phyloP scores from a whole-genome alignment of 192 early-diverging fungal species.

The Helicostylum pulchrum region DNA sequence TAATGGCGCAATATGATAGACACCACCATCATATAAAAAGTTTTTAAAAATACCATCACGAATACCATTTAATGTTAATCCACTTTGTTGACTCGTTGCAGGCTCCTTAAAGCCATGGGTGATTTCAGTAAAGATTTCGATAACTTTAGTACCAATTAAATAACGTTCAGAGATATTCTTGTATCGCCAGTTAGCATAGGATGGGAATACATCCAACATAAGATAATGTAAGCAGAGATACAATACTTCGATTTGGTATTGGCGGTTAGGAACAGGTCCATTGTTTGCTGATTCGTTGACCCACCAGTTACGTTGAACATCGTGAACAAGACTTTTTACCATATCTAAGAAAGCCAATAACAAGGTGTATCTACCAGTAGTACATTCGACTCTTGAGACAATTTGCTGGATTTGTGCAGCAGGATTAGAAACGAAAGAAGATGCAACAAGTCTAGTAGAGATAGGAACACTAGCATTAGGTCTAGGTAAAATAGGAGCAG shows the following conservation, averaged over 20 bases:
- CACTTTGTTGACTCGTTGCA: background rate
- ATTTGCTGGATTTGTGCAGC: constrained; percentile 17
- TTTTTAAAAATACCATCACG: constrained; percentile 38
- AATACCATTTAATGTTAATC: constrained; percentile 10
- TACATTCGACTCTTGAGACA: constrained; percentile 22
- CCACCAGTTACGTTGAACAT: constrained; percentile 27
- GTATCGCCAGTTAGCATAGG: constrained; percentile 35
- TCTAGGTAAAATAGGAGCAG: constrained; percentile 23
- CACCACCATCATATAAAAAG: constrained; percentile 49
- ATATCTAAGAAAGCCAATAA: constrained; percentile 31
- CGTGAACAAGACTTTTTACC: constrained; percentile 15
- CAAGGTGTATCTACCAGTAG: constrained; percentile 22
- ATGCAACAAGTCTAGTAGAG: background rate
- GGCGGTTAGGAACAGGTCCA: background rate
- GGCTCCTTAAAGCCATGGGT: constrained; percentile 13
- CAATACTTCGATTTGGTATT: constrained; percentile 18
- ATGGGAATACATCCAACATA: constrained; percentile 31
- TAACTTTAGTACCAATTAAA: constrained; percentile 26
- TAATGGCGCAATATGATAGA: constrained; percentile 42
- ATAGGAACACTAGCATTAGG: background rate
- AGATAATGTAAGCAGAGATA: constrained; percentile 23
- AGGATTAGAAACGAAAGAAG: constrained; percentile 7
- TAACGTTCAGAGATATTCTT: constrained; percentile 24
- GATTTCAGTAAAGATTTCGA: constrained; percentile 26
- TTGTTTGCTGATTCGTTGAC: background rate